These are phyloP conservation scores for Alternaria dauci DNA, from an alignment of 2,329 filamentous ascomycete genomes.

Conservation along the genomic window DNA sequence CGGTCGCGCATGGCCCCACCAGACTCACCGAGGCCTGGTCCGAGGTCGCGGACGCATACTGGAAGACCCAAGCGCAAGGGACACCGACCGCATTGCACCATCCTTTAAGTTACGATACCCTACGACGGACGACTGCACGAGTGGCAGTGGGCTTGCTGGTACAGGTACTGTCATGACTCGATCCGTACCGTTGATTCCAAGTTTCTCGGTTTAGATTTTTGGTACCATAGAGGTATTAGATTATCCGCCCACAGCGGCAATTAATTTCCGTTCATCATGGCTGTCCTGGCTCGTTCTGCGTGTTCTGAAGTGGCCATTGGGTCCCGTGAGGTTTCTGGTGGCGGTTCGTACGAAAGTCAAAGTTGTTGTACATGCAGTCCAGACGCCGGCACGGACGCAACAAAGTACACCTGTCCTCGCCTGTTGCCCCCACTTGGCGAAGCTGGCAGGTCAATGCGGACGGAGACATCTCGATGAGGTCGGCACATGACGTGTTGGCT, in stretches of 20 bases:
- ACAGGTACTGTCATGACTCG: slow-evolving; percentile 24
- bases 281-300: slow-evolving; percentile 1
- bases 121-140: slow-evolving; percentile 22
- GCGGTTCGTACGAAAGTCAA: not conserved
- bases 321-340: slow-evolving; percentile 5
- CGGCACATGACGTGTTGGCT: slow-evolving; percentile 5
- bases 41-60: slow-evolving; percentile 17
- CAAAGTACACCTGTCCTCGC: slow-evolving; percentile 7
- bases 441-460: slow-evolving; percentile 6
- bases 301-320: slow-evolving; percentile 10
- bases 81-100: slow-evolving; percentile 38
- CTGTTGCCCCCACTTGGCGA: slow-evolving; percentile 5
- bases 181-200: slow-evolving; percentile 13
- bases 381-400: not conserved
- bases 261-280: slow-evolving; percentile 21
- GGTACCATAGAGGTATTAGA: slow-evolving; percentile 34
- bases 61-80: slow-evolving; percentile 20
- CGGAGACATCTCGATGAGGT: not conserved
- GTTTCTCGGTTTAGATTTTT: slow-evolving; percentile 14
- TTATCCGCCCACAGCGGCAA: slow-evolving; percentile 28
- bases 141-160: slow-evolving; percentile 35
- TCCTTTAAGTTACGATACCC: slow-evolving; percentile 40
- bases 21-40: slow-evolving; percentile 22
- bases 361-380: not conserved
- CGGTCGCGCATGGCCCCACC: slow-evolving; percentile 28